Base-by-base conservation (phyloP, 2,329 filamentous ascomycete species). In the Chaetomiaceae sp. region DNA sequence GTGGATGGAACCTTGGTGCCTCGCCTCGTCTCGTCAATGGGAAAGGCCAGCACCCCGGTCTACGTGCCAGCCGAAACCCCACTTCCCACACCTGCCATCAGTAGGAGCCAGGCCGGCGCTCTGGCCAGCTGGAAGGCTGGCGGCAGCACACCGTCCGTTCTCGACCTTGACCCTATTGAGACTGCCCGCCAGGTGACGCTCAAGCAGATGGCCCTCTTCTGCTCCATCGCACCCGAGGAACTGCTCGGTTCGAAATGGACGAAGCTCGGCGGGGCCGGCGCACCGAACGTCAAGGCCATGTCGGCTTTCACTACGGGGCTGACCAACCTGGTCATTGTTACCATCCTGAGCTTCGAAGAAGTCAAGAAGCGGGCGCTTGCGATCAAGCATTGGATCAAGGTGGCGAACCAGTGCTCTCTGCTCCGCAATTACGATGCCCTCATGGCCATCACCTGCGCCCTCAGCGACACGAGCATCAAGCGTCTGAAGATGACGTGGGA, bases 321-420 rank as follows among this genome's bases (percentile, higher is more conserved):
- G 15, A 89, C 91, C 4, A 93, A 96, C 60, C 72, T 97, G 32
- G 93, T 98, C 10, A 86, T 88, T 0, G 91, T 97, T 62, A 94
- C 87, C 0, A 95, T 98, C 57, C 76, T 98, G 12, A 81, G 87
- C 46, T 78, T 88, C 47, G 78, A 86, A n/a, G 93, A 97, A 62
- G 82, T 85, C 20, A 97, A 97, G 77, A 95, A 91, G 71, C 81
- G 93, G 20, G 91, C 93, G 1, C 71, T 78, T 2, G 80, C 89
- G 42, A 93, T 98, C 69, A 97, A 98, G 71, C 90, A 97, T 58
- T 98, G 93, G 93, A 87, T 96, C 63, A 98, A 97, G 73, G 83
- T 97, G 56, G 88, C 88, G 1, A 78, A 85, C 57, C 87, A 86
- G 58, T 95, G 88, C 55, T 72, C 94, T 5, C 87, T 93, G 60